Base-by-base conservation (phyloP, 768 basidiomycete species). In the Filobasidium wieringae region DNA sequence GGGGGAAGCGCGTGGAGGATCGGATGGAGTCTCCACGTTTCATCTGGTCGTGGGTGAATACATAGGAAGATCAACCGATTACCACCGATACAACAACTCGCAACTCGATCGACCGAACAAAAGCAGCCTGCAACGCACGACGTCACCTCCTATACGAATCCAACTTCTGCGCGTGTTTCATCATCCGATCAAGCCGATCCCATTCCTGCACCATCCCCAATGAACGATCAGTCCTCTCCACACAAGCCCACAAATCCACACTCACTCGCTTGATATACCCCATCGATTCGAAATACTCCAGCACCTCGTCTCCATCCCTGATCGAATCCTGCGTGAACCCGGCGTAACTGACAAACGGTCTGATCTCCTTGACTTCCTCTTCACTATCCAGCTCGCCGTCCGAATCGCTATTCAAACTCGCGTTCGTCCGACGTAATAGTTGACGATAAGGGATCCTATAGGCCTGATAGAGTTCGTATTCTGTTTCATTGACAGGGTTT, bases 351-450 rank as follows among this genome's bases (percentile, higher is more conserved):
- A 80, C 43, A 88, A 59, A n/a, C 33, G 53, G 47, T 59, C 77
- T 80, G 41, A 88, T 66, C 67, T 87, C 84, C 14, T 88, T 77
- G 4, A 80, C 77, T 53, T 84, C 83, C 61, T 80, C 80, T 2
- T 82, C 57, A 26, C 11, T 15, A 14, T 22, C 47, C 1, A 36
- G 51, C 22, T 34, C 41, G n/a, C 26, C 37, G 8, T 84, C 79
- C 27, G 86, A 76, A 57, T 86, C 86, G 65, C n/a, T n/a, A n/a
- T n/a, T n/a, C n/a, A n/a, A n/a, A n/a, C n/a, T n/a, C n/a, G 86
- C 85, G 51, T 59, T 56, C 57, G 59, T 64, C n/a, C 72, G 71
- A 60, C 67, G 68, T 59, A 57, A 66, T 53, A 56, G 68, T 64
- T 59, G 69, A 55, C 31, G 64, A 59, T 67, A 73, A 34, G 63